Base-by-base conservation (phyloP, 2,329 filamentous ascomycete species). In the Alternaria consortialis region DNA sequence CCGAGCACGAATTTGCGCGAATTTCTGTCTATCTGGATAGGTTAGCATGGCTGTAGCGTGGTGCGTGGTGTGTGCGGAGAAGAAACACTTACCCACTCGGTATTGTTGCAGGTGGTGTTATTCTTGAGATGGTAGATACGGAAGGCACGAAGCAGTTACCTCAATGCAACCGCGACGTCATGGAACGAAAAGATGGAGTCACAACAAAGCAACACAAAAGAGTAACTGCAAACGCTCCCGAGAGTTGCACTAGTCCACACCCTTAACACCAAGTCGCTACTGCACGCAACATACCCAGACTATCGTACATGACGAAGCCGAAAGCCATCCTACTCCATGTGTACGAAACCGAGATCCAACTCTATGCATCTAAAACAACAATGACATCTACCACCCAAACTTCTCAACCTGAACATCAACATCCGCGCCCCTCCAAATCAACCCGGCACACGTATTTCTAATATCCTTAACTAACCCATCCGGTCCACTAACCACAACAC, bases 401-500 rank as follows among this genome's bases (percentile, higher is more conserved):
- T 90, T 90, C 84, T 90, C 88, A 27, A 90, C 84, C 29, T 82
- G 79, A 50, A 90, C 79, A 55, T 81, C 74, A 4, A 90, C 77
- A 68, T 85, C 72, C 48, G 73, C 74, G 0, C 87, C 88, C 7
- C 78, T 65, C 53, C 77, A 74, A 9, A 87, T 79, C 59, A 86
- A 75, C 6, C 70, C 69, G 1, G 87, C 84, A 71, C 85, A 88
- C 2, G 79, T 77, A 73, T 90, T 90, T 66, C 87, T 81, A n/a
- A 87, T 86, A 54, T 80, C 79, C 32, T 87, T 77, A 50, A 89
- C 88, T 74, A 91, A 78, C 1, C 83, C 83, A 70, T 90, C 87
- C 3, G 88, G 88, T 0, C 88, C 88, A 31, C 85, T 88, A 3
- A 87, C 86, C 2, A 89, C 84, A 2, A 89, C 82, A 0, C 83